Evolutionary conservation across 176 grass and related monocot species (phyloP).

Genomic region (Poa annua): DNA sequence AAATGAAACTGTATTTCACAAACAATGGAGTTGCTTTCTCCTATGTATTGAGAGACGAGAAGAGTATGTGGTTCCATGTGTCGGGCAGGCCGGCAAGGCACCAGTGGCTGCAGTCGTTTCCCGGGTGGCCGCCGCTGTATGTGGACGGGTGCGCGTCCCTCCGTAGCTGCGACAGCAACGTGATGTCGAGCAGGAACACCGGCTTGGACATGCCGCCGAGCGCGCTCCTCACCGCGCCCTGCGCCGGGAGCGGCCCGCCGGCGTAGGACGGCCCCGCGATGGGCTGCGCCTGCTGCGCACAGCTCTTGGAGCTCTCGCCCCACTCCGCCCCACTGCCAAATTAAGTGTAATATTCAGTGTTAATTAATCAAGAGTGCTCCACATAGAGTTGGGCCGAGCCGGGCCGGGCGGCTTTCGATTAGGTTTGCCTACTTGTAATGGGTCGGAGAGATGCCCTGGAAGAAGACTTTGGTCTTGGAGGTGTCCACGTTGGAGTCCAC

Average conservation of each 20-base stretch:
- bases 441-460: constrained; percentile 93
- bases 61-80: constrained; percentile 95
- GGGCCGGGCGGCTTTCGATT: neutral
- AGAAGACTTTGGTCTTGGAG: constrained; percentile 75
- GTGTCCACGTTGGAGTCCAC: constrained; percentile 73
- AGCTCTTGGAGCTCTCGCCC: constrained; percentile 59
- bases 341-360: neutral
- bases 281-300: constrained; percentile 64
- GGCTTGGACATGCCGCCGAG: constrained; percentile 69
- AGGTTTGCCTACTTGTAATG: constrained; percentile 65
- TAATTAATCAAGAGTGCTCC: neutral
- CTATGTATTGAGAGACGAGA: constrained; percentile 55
- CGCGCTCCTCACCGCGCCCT: constrained; percentile 58
- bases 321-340: constrained; percentile 65
- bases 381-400: neutral
- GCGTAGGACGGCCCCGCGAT: constrained; percentile 66
- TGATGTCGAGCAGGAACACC: constrained; percentile 87
- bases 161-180: constrained; percentile 89
- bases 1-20: neutral
- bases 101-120: constrained; percentile 98
- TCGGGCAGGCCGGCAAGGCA: constrained; percentile 91
- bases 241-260: constrained; percentile 54
- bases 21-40: neutral
- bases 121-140: constrained; percentile 78
- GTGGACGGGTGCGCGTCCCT: constrained; percentile 80